Conservation (phyloP, 495 filamentous ascomycete species). For the Sordaria brevicollis region DNA sequence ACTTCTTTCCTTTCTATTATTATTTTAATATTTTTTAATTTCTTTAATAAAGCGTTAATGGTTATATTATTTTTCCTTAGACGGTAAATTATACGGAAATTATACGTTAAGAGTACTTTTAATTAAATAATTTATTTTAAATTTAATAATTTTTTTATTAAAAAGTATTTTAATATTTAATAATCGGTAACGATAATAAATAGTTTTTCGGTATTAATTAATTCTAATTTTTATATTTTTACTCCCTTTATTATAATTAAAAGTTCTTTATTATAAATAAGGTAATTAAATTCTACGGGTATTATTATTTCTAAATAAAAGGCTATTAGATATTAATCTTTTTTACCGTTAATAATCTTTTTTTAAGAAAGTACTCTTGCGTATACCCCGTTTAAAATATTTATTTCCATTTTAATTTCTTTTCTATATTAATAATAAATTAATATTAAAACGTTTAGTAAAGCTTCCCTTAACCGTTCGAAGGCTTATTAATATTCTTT, state of each 20-base stretch:
- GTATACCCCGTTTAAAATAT: not conserved
- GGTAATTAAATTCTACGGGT: no score
- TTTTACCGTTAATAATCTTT: no score
- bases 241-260: no score
- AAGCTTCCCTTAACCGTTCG: not conserved
- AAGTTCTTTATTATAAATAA: not conserved
- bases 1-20: no score
- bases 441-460: not conserved
- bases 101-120: not conserved
- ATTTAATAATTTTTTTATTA: no score
- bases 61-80: not conserved
- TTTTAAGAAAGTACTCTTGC: not conserved
- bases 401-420: no score
- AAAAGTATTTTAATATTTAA: not conserved
- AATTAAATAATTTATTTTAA: not conserved
- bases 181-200: not conserved
- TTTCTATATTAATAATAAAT: not conserved
- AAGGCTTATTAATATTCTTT: not conserved
- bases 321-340: not conserved
- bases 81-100: conserved; percentile 1
- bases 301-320: not conserved
- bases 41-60: no score
- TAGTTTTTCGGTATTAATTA: not conserved
- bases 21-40: no score
- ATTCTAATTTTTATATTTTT: no score